phyloP scores from a whole-genome alignment of 257 asterid species.

The Solanum chmielewskii region DNA sequence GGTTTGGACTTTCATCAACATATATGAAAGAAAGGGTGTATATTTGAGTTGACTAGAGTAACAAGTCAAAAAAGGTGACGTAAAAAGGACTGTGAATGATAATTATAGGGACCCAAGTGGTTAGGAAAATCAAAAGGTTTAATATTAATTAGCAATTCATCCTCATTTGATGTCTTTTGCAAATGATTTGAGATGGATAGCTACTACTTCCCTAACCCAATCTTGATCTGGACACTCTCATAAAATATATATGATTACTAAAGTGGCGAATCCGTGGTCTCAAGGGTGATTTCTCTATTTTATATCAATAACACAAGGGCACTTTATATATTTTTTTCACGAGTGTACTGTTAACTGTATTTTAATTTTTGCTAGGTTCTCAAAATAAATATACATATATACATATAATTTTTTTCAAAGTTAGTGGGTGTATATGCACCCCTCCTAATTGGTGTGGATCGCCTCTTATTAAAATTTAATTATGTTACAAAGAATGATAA shows the following conservation, averaged over 20 bases:
- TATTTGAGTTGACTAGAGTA: constrained; percentile 34
- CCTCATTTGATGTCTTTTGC: constrained; percentile 6
- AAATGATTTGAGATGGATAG: constrained; percentile 20
- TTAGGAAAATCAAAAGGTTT: constrained; percentile 38
- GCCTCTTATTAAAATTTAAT: background rate
- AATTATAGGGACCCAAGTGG: constrained; percentile 51
- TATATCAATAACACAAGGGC: background rate
- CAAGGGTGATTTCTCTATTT: background rate
- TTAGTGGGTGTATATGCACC: background rate
- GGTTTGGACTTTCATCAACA: background rate
- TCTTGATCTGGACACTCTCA: background rate
- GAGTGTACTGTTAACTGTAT: background rate
- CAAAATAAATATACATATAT: no score
- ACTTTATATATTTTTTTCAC: no score
- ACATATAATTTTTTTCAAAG: no score
- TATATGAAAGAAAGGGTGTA: background rate
- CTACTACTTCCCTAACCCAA: background rate
- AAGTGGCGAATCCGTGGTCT: background rate
- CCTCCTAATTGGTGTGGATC: background rate
- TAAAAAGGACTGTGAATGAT: constrained; percentile 41
- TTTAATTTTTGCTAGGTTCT: no score
- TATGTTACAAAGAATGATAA: background rate
- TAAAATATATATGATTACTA: background rate
- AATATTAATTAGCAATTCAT: constrained; percentile 16
- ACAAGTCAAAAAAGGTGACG: constrained; percentile 45